Evolutionary conservation across 2,329 filamentous ascomycete genomes (phyloP).

Genomic region (Talaromyces verruculosus): DNA sequence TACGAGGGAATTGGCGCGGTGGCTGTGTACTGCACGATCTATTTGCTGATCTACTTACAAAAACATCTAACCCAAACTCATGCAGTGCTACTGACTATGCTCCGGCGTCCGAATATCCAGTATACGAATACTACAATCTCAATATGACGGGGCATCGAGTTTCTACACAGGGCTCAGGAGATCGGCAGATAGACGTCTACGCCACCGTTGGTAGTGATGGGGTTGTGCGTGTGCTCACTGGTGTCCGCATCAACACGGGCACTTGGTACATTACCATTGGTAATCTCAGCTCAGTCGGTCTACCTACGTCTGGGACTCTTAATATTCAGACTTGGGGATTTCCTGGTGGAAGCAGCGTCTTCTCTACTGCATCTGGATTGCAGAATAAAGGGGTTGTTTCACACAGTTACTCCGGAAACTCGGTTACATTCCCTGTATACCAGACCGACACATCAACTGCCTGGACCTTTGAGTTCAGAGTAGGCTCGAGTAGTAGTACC

Average conservation of each 20-base stretch:
- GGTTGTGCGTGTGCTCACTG: slow-evolving; percentile 35
- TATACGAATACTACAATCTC: slow-evolving; percentile 49
- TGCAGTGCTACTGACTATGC: slow-evolving; percentile 32
- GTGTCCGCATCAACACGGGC: slow-evolving; percentile 30
- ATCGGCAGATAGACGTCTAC: slow-evolving; percentile 40
- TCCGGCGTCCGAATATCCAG: slow-evolving; percentile 44
- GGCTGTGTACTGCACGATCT: slow-evolving; percentile 45
- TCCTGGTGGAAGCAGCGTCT: slow-evolving; percentile 22
- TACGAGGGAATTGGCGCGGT: slow-evolving; percentile 49
- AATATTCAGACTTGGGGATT: slow-evolving; percentile 24
- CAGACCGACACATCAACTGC: slow-evolving; percentile 37
- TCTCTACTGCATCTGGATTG: slow-evolving; percentile 28
- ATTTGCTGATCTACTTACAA: slow-evolving; percentile 43
- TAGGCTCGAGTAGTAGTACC: neutral
- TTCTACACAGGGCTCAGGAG: slow-evolving; percentile 34
- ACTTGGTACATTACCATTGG: slow-evolving; percentile 36
- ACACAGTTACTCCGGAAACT: slow-evolving; percentile 36
- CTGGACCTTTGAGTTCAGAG: slow-evolving; percentile 40
- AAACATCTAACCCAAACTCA: slow-evolving; percentile 24
- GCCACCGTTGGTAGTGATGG: slow-evolving; percentile 31
- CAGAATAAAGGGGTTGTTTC: slow-evolving; percentile 30
- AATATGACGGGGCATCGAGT: slow-evolving; percentile 46
- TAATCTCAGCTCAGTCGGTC: slow-evolving; percentile 25
- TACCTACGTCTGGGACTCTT: neutral
- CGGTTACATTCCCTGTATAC: slow-evolving; percentile 37